Evolutionary conservation across 495 filamentous ascomycete species (phyloP), one percentile per base, ranked within the genome.

Genomic region (Xylaria intraflava): DNA sequence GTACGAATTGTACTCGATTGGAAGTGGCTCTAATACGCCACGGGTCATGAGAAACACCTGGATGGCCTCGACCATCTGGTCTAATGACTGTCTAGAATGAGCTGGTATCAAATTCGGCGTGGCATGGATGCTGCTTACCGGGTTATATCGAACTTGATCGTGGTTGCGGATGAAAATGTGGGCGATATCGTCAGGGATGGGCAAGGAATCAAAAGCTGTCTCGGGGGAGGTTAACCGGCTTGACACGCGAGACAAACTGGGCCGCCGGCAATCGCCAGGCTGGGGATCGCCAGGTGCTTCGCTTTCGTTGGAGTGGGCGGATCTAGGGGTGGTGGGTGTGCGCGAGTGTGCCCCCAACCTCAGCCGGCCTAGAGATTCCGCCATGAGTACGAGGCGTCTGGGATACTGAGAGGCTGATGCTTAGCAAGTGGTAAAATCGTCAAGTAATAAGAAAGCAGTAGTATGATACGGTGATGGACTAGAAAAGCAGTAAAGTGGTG

Each of bases 51-150:
- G 63, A 6, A 36, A 56, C 4, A 65, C 67, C 46, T 69, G 60
- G 26, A 77, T 42, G 0, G 62, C 51, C 62, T 76, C 73, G 14
- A 68, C 70, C 69, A 76, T 71, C 65, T 71, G 68, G 36, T 70
- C 58, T 17, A 74, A 40, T 6, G 57, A 71, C 12, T 53, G n/a
- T n/a, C 12, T 16, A 16, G 6, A 11, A 22, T 53, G 12, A 53
- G 30, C 23, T 39, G 9, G 20, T 16, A n/a, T 3, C 27, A 1
- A 3, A 11, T 42, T 22, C 12, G 31, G 30, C 46, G 19, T 49
- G 19, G 7, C 42, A 17, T 27, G 42, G 20, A 7, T 10, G 10
- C 24, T 27, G 46, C 50, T 38, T 7, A 53, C 51, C 3, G 70
- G 72, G 10, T 70, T 72, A 22, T 72, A 61, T 69, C 72, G 73